Evolutionary conservation across 2,329 filamentous ascomycete species (phyloP), one percentile per base, ranked within the genome.

Genomic region (Metarhizium rileyi): DNA sequence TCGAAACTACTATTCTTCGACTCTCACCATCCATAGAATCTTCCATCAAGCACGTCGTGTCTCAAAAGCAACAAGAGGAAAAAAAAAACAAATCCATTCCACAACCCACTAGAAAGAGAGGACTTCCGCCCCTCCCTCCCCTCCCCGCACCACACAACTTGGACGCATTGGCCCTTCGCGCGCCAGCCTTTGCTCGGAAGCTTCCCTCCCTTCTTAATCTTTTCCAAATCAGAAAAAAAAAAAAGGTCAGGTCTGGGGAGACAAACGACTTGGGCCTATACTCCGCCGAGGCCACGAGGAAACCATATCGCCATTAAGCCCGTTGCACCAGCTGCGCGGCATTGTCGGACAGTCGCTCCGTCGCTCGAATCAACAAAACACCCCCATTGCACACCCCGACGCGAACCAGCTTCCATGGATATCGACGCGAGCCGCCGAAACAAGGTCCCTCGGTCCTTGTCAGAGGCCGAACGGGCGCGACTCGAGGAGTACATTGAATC

Each of bases 401-500:
- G 30, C 46, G 18, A 45, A 33, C 16, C n/a, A 35, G 18, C 35
- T 12, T 38, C 46, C 43, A 67, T 72, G 67, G 69, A 72, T 54
- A 90, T 95, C 62, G 91, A 97, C 70, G 80, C 80, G 59, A 84
- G 76, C 60, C 83, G 91, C 66, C 87, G 91, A 66, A 97, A 97
- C 73, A 86, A 87, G 72, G 80, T 81, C 65, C 87, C 93, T 40
- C 83, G 91, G 53, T 79, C 84, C 54, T 73, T 98, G 50, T 81
- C 84, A 28, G 89, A 96, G 55, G 71, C 77, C 18, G 93, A 98
- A 76, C 83, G 86, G 57, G 81, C 85, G 57, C 82, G 85, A 53
- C 76, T 98, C 52, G 89, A 96, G 54, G 90, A 97, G 67, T 97
- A 87, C 64, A 81, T 93, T 57, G 90, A 97, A 61, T 81, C 82